phyloP scores from a whole-genome alignment of 495 filamentous ascomycete genomes.

The Lepidopterella palustris region DNA sequence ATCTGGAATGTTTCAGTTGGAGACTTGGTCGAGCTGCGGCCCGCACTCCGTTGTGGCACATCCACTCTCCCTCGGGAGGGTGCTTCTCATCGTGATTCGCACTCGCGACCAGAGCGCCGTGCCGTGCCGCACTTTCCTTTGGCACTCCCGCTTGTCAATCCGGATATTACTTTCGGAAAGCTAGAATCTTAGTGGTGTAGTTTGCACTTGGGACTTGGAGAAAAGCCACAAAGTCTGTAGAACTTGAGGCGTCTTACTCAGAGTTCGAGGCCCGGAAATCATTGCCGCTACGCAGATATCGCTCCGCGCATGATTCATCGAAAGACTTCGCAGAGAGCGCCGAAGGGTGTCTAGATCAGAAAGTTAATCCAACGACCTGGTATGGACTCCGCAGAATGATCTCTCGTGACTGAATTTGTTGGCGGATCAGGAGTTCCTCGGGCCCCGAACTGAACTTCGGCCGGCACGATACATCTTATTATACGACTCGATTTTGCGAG shows the following conservation, averaged over 20 bases:
- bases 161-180: neutral
- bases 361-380: too few species aligned
- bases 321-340: neutral
- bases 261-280: neutral
- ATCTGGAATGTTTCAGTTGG: neutral
- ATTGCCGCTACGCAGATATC: too few species aligned
- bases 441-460: neutral
- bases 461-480: neutral
- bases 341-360: too few species aligned
- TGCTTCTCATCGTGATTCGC: slow-evolving; percentile 13
- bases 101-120: slow-evolving; percentile 12
- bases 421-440: neutral
- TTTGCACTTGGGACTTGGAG: too few species aligned
- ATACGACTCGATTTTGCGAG: neutral
- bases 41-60: neutral
- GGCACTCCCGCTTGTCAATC: slow-evolving; percentile 8
- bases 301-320: neutral
- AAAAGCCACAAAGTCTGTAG: too few species aligned
- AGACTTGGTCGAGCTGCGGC: neutral
- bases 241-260: neutral
- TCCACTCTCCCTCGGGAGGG: neutral
- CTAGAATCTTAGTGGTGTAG: neutral
- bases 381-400: too few species aligned
- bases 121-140: slow-evolving; percentile 14
- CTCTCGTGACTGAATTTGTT: neutral